Evolutionary conservation across 2,329 filamentous ascomycete genomes (phyloP), one percentile per base, ranked within the genome.

Genomic region (Aschersonia sp.): DNA sequence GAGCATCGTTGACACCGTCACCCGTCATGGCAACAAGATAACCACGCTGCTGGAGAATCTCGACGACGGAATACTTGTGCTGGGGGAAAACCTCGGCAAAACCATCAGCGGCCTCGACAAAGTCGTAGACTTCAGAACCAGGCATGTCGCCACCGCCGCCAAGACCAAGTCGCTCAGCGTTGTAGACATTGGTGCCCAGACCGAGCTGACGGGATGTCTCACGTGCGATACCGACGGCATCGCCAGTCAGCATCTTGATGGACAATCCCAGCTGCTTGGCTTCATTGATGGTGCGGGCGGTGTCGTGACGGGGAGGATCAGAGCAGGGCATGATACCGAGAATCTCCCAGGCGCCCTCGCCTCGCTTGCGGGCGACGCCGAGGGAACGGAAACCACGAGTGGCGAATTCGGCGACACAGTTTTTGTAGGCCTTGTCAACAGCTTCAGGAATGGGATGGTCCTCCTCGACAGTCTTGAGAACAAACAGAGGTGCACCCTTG

Each of bases 171-270:
- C 85, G 84, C 71, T 94, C 88, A 67, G 88, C 86, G 61, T 94
- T 92, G 75, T 94, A 94, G 59, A 94, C 82, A 67, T 94, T 94
- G 61, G 87, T 92, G 60, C 88, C 88, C 51, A 94, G 82, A 72
- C 88, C 87, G 55, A 94, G 84, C 69, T 92, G 86, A 60, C 87
- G 85, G 48, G 87, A 92, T 57, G 87, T 94, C 69, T 94, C 88
- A 72, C 85, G 83, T 58, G 88, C 88, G 65, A 94, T 94, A 67
- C 87, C 89, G 63, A 94, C 88, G 56, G 89, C 87, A 64, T 94
- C 88, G 77, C 88, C 88, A 69, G 89, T 94, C 71, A 94, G 78
- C 87, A 94, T 94, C 77, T 94, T 94, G 70, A 94, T 89, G 56
- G 84, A 89, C 52, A 94, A 75, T 74, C 88, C 88, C 50, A 94